Base-by-base conservation (phyloP, 192 early-diverging fungal genomes). In the Coemansia sp. region DNA sequence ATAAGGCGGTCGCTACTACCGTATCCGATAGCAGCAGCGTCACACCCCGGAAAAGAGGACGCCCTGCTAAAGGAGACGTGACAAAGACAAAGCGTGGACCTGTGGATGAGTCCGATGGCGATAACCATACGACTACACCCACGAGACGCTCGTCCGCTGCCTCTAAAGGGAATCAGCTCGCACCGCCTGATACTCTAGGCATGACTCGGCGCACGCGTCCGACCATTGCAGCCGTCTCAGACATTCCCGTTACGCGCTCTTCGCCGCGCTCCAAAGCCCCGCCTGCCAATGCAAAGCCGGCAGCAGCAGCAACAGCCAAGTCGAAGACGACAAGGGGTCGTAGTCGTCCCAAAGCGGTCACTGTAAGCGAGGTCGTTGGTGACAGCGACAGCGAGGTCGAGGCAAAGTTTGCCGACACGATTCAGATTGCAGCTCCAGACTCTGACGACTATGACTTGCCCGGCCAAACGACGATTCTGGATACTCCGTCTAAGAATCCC, bases 161-260 rank as follows among this genome's bases (percentile, higher is more conserved):
- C 1, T 28, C 21, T 14, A 46, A 13, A 11, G 49, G 57, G 66
- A 32, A 30, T 2, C 66, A 64, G 4, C 17, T 42, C n/a, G 66
- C 63, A 16, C 75, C 75, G 62, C 75, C 75, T 4, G 75, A 77
- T 44, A 77, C 75, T 4, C 32, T 72, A 8, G 62, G 61, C 19
- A 52, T 69, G 9, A 28, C 55, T 37, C 59, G 70, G 49, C 75
- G 75, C 57, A 64, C 53, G 13, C 75, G 75, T 37, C 37, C 53
- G 16, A 32, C 33, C 32, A 55, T 35, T 21, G 21, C 68, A 7
- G 55, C 62, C 28, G 35, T 60, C 11, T 14, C 17, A 33, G 55
- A 26, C 17, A 58, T 32, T n/a, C 30, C 55, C n/a, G 40, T 13
- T 37, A 42, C 17, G 61, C 40, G 30, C 47, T 50, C 47, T 19